phyloP scores from a whole-genome alignment of 2,329 filamentous ascomycete genomes.

The Fusarium veterinarium region DNA sequence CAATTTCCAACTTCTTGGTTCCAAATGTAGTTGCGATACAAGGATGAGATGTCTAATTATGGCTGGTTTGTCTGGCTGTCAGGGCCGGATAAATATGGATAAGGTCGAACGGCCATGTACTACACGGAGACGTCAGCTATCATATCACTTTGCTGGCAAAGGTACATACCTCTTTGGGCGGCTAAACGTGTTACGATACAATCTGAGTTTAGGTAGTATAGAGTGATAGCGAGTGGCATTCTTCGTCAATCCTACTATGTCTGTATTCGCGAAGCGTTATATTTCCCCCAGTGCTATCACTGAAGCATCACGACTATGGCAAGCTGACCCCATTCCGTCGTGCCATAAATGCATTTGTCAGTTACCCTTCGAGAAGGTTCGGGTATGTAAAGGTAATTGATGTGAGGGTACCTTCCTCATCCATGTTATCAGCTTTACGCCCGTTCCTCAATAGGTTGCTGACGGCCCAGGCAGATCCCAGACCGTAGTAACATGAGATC shows the following conservation, averaged over 20 bases:
- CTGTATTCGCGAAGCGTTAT: too few relatives aligned
- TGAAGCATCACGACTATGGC: neutral
- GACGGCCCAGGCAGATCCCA: fast-evolving
- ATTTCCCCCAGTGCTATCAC: too few relatives aligned
- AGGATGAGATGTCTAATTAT: fast-evolving
- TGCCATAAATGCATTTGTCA: too few relatives aligned
- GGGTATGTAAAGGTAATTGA: fast-evolving
- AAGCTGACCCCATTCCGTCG: neutral
- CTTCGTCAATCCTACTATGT: too few relatives aligned
- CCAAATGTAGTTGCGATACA: fast-evolving
- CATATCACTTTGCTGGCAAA: neutral
- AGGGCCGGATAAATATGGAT: neutral
- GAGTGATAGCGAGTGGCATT: too few relatives aligned
- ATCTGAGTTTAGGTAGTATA: too few relatives aligned
- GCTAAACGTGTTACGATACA: too few relatives aligned
- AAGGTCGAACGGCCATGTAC: neutral
- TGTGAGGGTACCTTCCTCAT: fast-evolving
- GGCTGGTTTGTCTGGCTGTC: fast-evolving
- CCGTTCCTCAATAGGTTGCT: neutral
- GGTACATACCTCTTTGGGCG: fast-evolving
- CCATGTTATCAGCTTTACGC: neutral
- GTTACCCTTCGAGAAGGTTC: too few relatives aligned
- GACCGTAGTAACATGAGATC: fast-evolving
- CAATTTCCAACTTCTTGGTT: fast-evolving
- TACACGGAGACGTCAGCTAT: neutral